Evolutionary conservation across 768 basidiomycete species (phyloP).

Genomic region (Chalciporus chontae): DNA sequence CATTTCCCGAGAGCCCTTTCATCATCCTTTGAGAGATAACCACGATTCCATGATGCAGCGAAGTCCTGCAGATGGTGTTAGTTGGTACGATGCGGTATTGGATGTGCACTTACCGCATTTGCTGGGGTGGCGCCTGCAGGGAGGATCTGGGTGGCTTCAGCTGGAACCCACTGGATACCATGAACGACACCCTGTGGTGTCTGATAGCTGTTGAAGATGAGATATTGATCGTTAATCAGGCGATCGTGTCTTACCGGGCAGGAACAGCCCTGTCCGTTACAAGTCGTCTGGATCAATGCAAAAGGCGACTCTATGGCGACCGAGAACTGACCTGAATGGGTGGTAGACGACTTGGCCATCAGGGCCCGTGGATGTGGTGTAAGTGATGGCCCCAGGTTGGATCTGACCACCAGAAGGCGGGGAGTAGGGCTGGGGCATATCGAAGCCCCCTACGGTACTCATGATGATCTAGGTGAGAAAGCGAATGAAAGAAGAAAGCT

Average conservation of each 20-base stretch:
- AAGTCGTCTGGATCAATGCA: slow-evolving; percentile 15
- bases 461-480: slow-evolving; percentile 15
- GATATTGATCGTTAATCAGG: slow-evolving; percentile 1
- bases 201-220: slow-evolving; percentile 52
- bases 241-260: slow-evolving; percentile 52
- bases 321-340: slow-evolving; percentile 60
- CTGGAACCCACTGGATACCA: slow-evolving; percentile 64
- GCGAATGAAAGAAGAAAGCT: slow-evolving; percentile 12
- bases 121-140: slow-evolving; percentile 62
- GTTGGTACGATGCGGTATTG: background rate
- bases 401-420: slow-evolving; percentile 41
- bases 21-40: slow-evolving; percentile 37
- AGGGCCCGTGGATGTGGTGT: slow-evolving; percentile 58
- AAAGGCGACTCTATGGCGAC: background rate
- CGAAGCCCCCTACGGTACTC: slow-evolving; percentile 23
- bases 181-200: slow-evolving; percentile 63
- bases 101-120: slow-evolving; percentile 40
- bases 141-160: slow-evolving; percentile 60
- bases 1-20: slow-evolving; percentile 44
- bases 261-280: slow-evolving; percentile 55
- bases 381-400: slow-evolving; percentile 66
- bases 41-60: slow-evolving; percentile 52
- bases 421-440: slow-evolving; percentile 30
- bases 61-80: slow-evolving; percentile 45
- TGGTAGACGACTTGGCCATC: slow-evolving; percentile 68